Evolutionary conservation across 176 grass and related monocot species (phyloP), one percentile per base, ranked within the genome.

Genomic region (Carex scoparia): DNA sequence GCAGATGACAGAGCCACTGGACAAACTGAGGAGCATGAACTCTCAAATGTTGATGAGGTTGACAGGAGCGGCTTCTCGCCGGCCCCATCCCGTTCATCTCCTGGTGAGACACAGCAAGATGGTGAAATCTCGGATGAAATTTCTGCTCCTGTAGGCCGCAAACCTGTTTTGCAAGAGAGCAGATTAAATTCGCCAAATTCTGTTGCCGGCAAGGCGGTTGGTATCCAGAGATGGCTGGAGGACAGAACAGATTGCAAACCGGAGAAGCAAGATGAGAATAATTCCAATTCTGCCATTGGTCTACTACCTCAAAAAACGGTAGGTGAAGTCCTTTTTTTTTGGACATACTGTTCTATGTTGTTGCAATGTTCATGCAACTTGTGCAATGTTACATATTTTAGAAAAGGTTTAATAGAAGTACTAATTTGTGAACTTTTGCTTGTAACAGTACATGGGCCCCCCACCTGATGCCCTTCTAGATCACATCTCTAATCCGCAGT

Each of bases 61-160:
- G 93, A 95, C 80, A 85, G 83, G 66, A 93, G 86, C 86, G 91
- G 85, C 78, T 86, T 85, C 60, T 94, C 94, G 10, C 91, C 90
- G 62, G 91, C 88, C 32, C 91, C 91, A 61, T 88, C 91, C 82
- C 84, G 87, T 31, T 94, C 91, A 6, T 91, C 88, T 69, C 95
- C 95, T 70, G 89, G 86, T n/a, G 86, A 73, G 38, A 60, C 84
- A 48, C 79, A 59, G 27, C 67, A 79, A 18, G 84, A 86, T 9
- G 71, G 67, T 51, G 91, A 90, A 51, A 79, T n/a, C 16, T 86
- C 62, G 13, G 95, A 90, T 68, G 93, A 92, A 69, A 78, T 85
- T 53, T 56, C 83, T 77, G 90, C 87, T 4, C 87, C 58, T 2
- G 87, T 91, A 46, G 89, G 92, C 57, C 85, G 88, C 71, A 81